Conservation (phyloP, 768 basidiomycete species). For the Neoboletus brunneissimus region DNA sequence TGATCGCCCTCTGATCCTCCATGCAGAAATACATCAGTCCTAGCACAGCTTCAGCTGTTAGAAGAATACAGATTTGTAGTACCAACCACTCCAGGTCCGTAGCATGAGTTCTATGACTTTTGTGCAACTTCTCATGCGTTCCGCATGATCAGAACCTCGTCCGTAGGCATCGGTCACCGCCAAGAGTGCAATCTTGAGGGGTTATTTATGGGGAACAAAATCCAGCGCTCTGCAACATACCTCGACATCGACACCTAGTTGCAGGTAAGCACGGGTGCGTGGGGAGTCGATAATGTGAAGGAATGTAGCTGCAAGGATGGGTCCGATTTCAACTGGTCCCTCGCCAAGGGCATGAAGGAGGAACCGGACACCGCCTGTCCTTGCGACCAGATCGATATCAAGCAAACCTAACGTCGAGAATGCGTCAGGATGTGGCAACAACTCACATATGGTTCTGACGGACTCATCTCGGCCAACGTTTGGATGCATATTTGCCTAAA, state of each 20-base stretch:
- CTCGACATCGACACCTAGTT: slow-evolving; percentile 86
- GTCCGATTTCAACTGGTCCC: slow-evolving; percentile 78
- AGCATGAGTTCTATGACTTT: slow-evolving; percentile 81
- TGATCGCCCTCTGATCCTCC: slow-evolving; percentile 82
- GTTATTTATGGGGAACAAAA: not conserved
- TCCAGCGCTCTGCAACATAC: slow-evolving; percentile 39
- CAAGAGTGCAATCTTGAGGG: slow-evolving; percentile 70
- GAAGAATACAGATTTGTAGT: not conserved
- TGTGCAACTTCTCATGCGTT: slow-evolving; percentile 74
- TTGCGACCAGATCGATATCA: slow-evolving; percentile 78
- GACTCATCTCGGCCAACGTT: slow-evolving; percentile 88
- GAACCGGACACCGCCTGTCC: slow-evolving; percentile 81
- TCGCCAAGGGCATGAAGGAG: slow-evolving; percentile 88
- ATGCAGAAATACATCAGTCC: slow-evolving; percentile 94
- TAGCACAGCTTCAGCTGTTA: slow-evolving; percentile 27
- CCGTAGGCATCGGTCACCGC: slow-evolving; percentile 93
- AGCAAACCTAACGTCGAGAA: slow-evolving; percentile 61
- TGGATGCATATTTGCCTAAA: slow-evolving; percentile 80
- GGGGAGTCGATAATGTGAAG: slow-evolving; percentile 85
- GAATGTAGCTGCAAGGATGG: slow-evolving; percentile 76
- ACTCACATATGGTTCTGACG: slow-evolving; percentile 27
- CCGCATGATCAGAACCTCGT: slow-evolving; percentile 72
- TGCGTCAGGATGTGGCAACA: slow-evolving; percentile 9
- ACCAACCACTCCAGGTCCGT: slow-evolving; percentile 89
- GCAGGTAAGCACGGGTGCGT: slow-evolving; percentile 70